These are phyloP conservation scores for Pseudocercospora fijiensis DNA, from an alignment of 2,329 filamentous ascomycete genomes.

Conservation along the genomic window DNA sequence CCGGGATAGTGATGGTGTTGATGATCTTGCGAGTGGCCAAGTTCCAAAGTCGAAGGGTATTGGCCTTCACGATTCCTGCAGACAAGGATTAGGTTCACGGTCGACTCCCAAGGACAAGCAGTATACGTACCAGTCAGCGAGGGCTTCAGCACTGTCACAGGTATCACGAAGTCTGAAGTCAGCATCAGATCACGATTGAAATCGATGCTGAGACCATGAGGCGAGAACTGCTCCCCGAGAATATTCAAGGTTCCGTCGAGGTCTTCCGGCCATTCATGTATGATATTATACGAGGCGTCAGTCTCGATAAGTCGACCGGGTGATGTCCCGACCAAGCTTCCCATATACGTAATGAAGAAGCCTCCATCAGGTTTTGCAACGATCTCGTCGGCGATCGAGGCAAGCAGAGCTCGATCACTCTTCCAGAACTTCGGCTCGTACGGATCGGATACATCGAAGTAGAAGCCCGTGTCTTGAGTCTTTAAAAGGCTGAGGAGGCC, in stretches of 20 bases:
- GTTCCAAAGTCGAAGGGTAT: slow-evolving; percentile 62
- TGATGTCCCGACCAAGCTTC: slow-evolving; percentile 54
- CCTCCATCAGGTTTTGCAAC: slow-evolving; percentile 63
- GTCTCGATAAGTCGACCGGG: slow-evolving; percentile 63
- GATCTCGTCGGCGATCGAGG: slow-evolving; percentile 63
- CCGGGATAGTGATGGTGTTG: slow-evolving; percentile 60
- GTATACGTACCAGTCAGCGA: slow-evolving; percentile 29
- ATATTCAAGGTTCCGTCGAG: slow-evolving; percentile 56
- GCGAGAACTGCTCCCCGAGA: slow-evolving; percentile 60
- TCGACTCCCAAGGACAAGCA: not conserved
- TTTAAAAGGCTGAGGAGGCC: slow-evolving; percentile 24
- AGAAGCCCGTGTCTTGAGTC: slow-evolving; percentile 59
- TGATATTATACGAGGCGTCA: slow-evolving; percentile 59
- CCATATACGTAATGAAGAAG: slow-evolving; percentile 64
- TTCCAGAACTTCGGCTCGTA: slow-evolving; percentile 55
- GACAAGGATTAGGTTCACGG: not conserved
- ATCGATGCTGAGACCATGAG: slow-evolving; percentile 60
- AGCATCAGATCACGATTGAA: slow-evolving; percentile 59
- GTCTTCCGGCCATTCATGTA: slow-evolving; percentile 63
- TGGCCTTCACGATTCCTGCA: slow-evolving; percentile 53
- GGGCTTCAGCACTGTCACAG: slow-evolving; percentile 61
- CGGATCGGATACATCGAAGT: slow-evolving; percentile 60
- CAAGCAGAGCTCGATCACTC: slow-evolving; percentile 59
- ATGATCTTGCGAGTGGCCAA: slow-evolving; percentile 55
- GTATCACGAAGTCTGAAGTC: slow-evolving; percentile 64